Evolutionary conservation across 2,329 filamentous ascomycete species (phyloP).

Genomic region (Colletotrichum tropicicola): DNA sequence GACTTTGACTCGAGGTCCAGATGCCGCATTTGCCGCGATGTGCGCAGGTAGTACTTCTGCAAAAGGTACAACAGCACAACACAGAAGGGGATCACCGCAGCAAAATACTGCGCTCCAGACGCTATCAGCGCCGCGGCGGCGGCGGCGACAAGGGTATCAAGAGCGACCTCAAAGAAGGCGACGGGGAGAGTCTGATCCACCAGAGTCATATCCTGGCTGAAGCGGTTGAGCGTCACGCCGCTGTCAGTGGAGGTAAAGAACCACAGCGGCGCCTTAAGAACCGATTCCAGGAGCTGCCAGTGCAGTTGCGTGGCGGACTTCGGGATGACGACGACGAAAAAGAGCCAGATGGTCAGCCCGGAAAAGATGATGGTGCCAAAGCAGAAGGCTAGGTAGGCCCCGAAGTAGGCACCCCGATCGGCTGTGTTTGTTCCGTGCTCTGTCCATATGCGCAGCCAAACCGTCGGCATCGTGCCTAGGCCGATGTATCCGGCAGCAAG

Average conservation of each 20-base stretch:
- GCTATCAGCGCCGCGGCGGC: constrained; percentile 25
- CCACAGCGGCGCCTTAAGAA: constrained; percentile 20
- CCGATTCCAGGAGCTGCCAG: constrained; percentile 3
- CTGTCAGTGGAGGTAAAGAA: constrained; percentile 35
- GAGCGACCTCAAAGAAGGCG: constrained; percentile 34
- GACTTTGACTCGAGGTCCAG: constrained; percentile 52
- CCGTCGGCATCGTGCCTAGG: constrained; percentile 15
- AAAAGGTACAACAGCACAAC: constrained; percentile 36
- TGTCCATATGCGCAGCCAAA: constrained; percentile 23
- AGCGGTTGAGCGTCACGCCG: constrained; percentile 34
- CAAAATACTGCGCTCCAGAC: constrained; percentile 38
- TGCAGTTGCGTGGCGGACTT: constrained; percentile 3
- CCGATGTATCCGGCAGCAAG: constrained; percentile 1
- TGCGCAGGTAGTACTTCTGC: constrained; percentile 50
- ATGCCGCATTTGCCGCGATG: constrained; percentile 51
- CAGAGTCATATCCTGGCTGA: constrained; percentile 38
- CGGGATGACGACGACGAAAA: constrained; percentile 18
- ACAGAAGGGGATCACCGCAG: constrained; percentile 38
- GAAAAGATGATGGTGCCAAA: not conserved
- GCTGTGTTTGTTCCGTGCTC: constrained; percentile 5
- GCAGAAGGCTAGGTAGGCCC: not conserved
- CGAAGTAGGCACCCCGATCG: constrained; percentile 9
- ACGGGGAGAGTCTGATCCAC: constrained; percentile 35
- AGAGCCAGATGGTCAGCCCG: not conserved
- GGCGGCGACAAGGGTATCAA: constrained; percentile 29